Percentiles rank a stretch among this genome's conserved stretches.
Evolutionary conservation across 169 alveolate species (phyloP).

Genomic region (Besnoitia besnoiti): DNA sequence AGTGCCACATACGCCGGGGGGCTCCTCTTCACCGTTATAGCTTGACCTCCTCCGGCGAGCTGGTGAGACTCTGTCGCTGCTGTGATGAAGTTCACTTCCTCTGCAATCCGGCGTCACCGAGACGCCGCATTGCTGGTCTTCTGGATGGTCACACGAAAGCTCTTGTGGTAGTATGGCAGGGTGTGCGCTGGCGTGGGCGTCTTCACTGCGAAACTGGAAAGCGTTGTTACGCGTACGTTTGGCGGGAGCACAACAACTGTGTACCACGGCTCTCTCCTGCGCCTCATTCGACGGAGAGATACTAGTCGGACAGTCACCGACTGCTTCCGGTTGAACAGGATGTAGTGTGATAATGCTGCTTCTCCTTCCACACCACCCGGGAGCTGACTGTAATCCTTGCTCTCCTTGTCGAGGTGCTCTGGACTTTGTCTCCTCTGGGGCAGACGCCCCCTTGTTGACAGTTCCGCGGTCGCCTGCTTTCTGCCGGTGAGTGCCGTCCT

Average conservation of each 20-base stretch:
- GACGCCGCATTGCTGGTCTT: background rate
- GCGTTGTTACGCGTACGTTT: too few species aligned
- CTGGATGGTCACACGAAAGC: background rate
- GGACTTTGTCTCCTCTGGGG: background rate
- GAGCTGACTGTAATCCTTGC: background rate
- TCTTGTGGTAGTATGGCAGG: background rate
- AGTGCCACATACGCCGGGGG: background rate
- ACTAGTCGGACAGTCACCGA: too few species aligned
- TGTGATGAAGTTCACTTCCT: too few species aligned
- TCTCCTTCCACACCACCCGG: background rate
- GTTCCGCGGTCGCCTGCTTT: background rate
- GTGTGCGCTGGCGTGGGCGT: background rate
- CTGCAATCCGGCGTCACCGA: background rate
- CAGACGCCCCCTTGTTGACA: too few species aligned
- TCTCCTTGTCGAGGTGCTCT: background rate
- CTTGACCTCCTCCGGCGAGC: background rate
- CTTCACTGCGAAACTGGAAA: background rate
- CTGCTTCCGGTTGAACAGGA: background rate
- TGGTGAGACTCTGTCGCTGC: background rate
- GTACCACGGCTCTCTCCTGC: too few species aligned
- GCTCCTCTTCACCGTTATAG: background rate
- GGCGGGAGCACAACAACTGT: too few species aligned
- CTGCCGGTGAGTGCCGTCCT: background rate
- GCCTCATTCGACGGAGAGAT: too few species aligned
- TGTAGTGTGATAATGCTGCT: constrained; percentile 3